phyloP scores from a whole-genome alignment of 2,329 filamentous ascomycete genomes.

The Salinomyces thailandicus region DNA sequence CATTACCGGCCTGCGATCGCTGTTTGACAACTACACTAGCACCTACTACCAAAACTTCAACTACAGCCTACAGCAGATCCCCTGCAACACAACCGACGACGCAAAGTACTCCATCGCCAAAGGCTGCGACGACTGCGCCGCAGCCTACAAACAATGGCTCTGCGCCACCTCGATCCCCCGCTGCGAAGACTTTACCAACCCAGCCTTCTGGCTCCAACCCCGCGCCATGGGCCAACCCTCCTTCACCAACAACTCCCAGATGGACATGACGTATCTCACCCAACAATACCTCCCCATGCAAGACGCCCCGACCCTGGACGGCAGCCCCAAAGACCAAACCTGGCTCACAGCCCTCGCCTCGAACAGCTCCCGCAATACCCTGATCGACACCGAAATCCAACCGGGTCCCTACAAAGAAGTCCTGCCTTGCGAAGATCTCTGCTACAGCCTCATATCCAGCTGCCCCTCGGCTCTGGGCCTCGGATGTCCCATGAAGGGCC shows the following conservation, averaged over 20 bases:
- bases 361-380: constrained; percentile 30
- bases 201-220: constrained; percentile 46
- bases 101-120: constrained; percentile 73
- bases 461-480: constrained; percentile 73
- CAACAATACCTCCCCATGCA: constrained; percentile 23
- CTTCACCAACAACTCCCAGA: not conserved
- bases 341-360: constrained; percentile 22
- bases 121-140: constrained; percentile 62
- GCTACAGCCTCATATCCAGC: constrained; percentile 72
- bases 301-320: constrained; percentile 23
- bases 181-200: constrained; percentile 68
- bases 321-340: constrained; percentile 22
- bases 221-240: constrained; percentile 54
- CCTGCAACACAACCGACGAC: constrained; percentile 65
- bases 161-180: constrained; percentile 88
- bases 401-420: constrained; percentile 93
- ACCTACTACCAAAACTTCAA: constrained; percentile 65
- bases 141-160: constrained; percentile 87
- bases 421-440: constrained; percentile 77
- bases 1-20: constrained; percentile 49
- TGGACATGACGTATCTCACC: constrained; percentile 11
- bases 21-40: constrained; percentile 69
- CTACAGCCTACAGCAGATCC: constrained; percentile 70
- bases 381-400: constrained; percentile 50
- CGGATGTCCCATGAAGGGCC: constrained; percentile 51